Evolutionary conservation across 768 basidiomycete species (phyloP).

Genomic region (Inosperma sp.): DNA sequence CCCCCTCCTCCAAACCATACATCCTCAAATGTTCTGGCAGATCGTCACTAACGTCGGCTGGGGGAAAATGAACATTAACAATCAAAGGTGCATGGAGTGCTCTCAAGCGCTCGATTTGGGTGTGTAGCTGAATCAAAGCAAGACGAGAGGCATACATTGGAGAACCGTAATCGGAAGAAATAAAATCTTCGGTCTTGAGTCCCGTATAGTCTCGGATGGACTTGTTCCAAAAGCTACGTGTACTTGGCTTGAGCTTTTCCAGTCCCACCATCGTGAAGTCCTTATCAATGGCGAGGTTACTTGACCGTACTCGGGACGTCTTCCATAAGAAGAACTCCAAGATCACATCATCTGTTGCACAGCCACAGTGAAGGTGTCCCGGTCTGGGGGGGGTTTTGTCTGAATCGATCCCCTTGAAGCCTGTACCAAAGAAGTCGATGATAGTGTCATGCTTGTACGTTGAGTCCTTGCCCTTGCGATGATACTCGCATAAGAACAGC

Average conservation of each 20-base stretch:
- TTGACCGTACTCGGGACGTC: not conserved
- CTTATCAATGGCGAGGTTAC: not conserved
- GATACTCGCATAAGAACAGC: not conserved
- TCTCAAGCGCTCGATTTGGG: slow-evolving; percentile 28
- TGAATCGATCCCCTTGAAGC: not conserved
- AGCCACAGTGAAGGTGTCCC: not conserved
- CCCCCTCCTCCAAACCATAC: too few species aligned
- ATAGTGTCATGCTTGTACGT: not conserved
- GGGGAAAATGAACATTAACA: not conserved
- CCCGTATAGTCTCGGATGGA: not conserved
- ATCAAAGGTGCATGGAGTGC: slow-evolving; percentile 30
- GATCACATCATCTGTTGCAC: not conserved
- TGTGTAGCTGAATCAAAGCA: slow-evolving; percentile 11
- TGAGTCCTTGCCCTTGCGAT: not conserved
- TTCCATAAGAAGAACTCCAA: not conserved
- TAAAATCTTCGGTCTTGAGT: not conserved
- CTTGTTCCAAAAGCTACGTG: not conserved
- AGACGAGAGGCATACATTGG: not conserved
- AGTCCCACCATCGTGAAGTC: not conserved
- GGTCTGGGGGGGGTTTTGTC: not conserved
- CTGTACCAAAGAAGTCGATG: not conserved
- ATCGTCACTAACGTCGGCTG: too few species aligned
- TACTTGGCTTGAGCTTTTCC: not conserved
- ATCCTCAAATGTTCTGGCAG: too few species aligned
- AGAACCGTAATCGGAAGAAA: not conserved